Base-by-base conservation (phyloP, 345 rosid species). In the Nephelium lappaceum region DNA sequence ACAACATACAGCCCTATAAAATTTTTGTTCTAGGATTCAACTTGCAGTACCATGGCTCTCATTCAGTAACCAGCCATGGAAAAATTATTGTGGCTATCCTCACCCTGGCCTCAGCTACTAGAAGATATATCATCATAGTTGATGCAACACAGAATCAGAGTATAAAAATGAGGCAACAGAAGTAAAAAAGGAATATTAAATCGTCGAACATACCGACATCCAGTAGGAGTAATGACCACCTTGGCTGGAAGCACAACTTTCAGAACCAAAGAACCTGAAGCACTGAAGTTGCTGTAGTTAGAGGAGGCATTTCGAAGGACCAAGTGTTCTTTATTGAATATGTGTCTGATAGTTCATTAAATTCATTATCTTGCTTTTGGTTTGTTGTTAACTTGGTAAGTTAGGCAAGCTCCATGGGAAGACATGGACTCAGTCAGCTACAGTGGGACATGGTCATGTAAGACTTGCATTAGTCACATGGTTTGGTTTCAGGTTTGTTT, bases 161-260 rank as follows among this genome's bases (percentile, higher is more conserved):
- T 49, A 49, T 14, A 51, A 51, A 51, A 51, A 51, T 63, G 19
- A 74, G 9, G 61, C 1, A 53, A 49, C 18, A 45, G 9, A 18
- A 63, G 63, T 24, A 71, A 53, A 78, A 71, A 49, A 31, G 79
- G 74, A 75, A 57, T 57, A 67, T 36, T 49, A 57, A 58, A 21
- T 14, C 55, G 38, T 25, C 63, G 38, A 23, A 5, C 92, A 49
- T 83, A 89, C 92, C 87, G 88, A 84, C 95, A 91, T 88, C 83
- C 49, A 78, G 73, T 67, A 78, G 73, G 76, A 68, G 82, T 82
- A 62, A 77, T 65, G 64, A 76, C 60, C 84, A 70, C 79, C 36
- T 55, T 36, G 24, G 67, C 18, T 25, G 62, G 25, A 11, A 63
- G 5, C 45, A 63, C 14, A 63, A 2, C 11, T 19, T 74, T 6